These are phyloP conservation scores for Talaromyces sp. DNA, from an alignment of 2,329 filamentous ascomycete genomes.

Conservation along the genomic window DNA sequence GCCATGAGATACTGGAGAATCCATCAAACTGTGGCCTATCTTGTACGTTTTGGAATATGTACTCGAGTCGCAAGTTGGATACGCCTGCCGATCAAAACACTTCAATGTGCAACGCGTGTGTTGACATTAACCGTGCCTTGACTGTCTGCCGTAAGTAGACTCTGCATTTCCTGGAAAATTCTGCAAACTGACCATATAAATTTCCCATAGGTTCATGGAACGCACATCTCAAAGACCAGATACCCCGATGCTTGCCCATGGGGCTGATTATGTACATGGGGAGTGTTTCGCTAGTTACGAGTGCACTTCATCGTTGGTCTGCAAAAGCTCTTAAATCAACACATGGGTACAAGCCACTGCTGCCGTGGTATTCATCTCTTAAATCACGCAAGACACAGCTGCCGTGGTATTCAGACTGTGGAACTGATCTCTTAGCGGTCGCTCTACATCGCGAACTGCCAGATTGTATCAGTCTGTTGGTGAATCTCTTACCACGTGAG, in stretches of 20 bases:
- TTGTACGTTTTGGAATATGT: too few species aligned
- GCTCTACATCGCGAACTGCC: not conserved
- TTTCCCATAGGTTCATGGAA: not conserved
- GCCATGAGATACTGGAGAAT: too few species aligned
- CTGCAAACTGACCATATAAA: not conserved
- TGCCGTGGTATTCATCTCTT: not conserved
- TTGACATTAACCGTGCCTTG: too few species aligned
- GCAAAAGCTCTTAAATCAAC: not conserved
- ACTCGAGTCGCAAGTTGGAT: too few species aligned
- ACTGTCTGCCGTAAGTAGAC: too few species aligned
- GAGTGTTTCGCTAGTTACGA: not conserved
- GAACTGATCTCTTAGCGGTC: not conserved
- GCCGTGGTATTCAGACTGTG: not conserved
- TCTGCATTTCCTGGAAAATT: not conserved
- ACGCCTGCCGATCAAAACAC: too few species aligned
- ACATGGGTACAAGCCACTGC: not conserved
- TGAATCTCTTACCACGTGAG: not conserved
- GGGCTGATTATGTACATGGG: not conserved
- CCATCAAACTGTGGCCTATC: too few species aligned
- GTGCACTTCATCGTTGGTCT: too few species aligned
- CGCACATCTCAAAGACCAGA: not conserved
- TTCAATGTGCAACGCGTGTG: too few species aligned
- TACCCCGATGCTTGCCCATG: not conserved
- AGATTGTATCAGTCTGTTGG: not conserved
- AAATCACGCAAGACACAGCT: not conserved